phyloP scores from a whole-genome alignment of 805 yeast genomes.

The Jamesozyma spencerorum region DNA sequence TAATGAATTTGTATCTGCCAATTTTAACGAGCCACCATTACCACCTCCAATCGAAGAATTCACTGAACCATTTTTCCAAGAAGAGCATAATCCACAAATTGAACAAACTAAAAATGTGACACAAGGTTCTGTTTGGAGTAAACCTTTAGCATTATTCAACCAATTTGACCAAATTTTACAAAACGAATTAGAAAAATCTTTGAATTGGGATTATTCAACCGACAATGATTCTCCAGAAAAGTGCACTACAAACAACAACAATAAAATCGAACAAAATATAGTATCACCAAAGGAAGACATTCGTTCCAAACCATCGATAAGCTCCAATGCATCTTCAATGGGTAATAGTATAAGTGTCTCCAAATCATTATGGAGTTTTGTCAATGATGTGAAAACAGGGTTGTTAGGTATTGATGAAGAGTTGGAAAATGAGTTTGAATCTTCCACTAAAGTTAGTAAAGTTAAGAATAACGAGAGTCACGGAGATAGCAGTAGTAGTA shows the following conservation, averaged over 20 bases:
- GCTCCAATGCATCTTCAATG: neutral
- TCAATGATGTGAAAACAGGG: constrained; percentile 39
- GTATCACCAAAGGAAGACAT: neutral
- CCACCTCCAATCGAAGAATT: no score
- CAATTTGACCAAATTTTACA: constrained; percentile 61
- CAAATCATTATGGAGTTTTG: constrained; percentile 41
- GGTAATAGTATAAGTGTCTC: constrained; percentile 31
- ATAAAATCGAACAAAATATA: neutral
- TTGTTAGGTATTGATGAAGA: constrained; percentile 32
- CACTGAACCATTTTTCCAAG: no score
- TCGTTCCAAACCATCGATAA: neutral
- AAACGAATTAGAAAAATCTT: constrained; percentile 51
- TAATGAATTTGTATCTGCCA: no score
- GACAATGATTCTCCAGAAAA: constrained; percentile 12
- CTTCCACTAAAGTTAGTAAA: neutral
- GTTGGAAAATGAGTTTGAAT: constrained; percentile 5
- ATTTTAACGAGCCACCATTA: no score
- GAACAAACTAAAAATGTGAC: no score
- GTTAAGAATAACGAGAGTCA: neutral
- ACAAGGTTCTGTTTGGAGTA: constrained; percentile 36
- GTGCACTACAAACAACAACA: no score
- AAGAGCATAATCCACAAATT: no score
- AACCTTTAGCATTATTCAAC: constrained; percentile 52
- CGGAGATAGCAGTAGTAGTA: neutral
- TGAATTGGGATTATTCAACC: constrained; percentile 26